These are phyloP conservation scores for Sicyos baderoa DNA, from an alignment of 306 rosid genomes.

Conservation along the genomic window DNA sequence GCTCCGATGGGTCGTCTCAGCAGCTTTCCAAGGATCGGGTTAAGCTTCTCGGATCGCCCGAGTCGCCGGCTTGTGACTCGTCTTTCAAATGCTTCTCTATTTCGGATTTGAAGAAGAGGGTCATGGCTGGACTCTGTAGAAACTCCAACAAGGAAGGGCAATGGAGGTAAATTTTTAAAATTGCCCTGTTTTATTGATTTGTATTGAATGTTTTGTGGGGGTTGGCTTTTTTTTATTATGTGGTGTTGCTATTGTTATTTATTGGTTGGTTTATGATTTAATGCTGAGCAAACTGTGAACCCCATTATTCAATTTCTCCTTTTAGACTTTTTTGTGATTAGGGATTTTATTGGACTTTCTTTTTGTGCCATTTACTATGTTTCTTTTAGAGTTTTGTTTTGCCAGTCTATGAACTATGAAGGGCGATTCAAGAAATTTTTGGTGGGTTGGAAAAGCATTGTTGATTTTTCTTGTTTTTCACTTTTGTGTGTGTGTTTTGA, in stretches of 20 bases:
- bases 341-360: not conserved
- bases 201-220: slow-evolving; percentile 16
- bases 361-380: not conserved
- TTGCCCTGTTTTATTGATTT: slow-evolving; percentile 34
- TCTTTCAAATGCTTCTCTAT: slow-evolving; percentile 92
- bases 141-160: slow-evolving; percentile 75
- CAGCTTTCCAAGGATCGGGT: slow-evolving; percentile 59
- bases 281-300: slow-evolving; percentile 33
- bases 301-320: slow-evolving; percentile 25
- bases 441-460: no score
- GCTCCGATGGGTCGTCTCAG: slow-evolving; percentile 53
- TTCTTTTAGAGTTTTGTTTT: not conserved
- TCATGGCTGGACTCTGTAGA: slow-evolving; percentile 79
- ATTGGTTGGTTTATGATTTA: slow-evolving; percentile 30
- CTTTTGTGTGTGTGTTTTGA: no score
- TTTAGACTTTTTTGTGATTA: not conserved
- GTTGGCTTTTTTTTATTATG: slow-evolving; percentile 28
- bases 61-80: slow-evolving; percentile 37
- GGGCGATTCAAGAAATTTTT: no score
- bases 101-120: slow-evolving; percentile 81
- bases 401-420: no score
- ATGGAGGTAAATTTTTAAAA: slow-evolving; percentile 59
- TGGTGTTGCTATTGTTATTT: slow-evolving; percentile 14
- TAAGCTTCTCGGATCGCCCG: slow-evolving; percentile 50
- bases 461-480: no score